phyloP scores from a whole-genome alignment of 768 basidiomycete species.

The Leccinum obscurum region DNA sequence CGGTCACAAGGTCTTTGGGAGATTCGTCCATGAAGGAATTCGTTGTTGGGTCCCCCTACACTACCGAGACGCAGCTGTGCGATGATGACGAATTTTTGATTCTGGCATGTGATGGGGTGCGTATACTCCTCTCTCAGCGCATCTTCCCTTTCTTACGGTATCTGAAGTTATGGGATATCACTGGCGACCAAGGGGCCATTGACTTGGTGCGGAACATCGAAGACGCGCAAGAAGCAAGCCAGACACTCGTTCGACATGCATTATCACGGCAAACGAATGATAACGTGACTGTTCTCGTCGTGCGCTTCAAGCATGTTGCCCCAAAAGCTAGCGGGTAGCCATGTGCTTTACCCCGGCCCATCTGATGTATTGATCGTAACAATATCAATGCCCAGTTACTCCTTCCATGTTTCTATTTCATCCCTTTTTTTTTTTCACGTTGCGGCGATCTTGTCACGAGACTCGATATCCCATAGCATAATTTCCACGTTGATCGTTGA shows the following conservation, averaged over 20 bases:
- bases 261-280: slow-evolving; percentile 88
- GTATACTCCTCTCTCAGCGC: slow-evolving; percentile 36
- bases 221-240: slow-evolving; percentile 83
- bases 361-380: slow-evolving; percentile 10
- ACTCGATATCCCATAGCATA: neutral
- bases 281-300: slow-evolving; percentile 89
- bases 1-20: slow-evolving; percentile 93
- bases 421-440: neutral
- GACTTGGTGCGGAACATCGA: slow-evolving; percentile 71
- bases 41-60: slow-evolving; percentile 96
- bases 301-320: slow-evolving; percentile 62
- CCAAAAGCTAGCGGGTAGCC: slow-evolving; percentile 15
- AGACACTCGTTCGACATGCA: slow-evolving; percentile 80
- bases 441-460: slow-evolving; percentile 2
- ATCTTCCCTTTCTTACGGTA: slow-evolving; percentile 9
- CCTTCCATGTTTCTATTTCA: slow-evolving; percentile 1
- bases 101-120: slow-evolving; percentile 95
- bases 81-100: slow-evolving; percentile 94
- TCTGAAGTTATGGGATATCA: slow-evolving; percentile 91
- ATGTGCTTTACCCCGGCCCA: slow-evolving; percentile 1
- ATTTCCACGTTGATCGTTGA: neutral
- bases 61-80: slow-evolving; percentile 92
- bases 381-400: slow-evolving; percentile 1
- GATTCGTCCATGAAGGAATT: slow-evolving; percentile 99
- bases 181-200: slow-evolving; percentile 86